Base-by-base conservation (phyloP, 2,329 filamentous ascomycete species). In the Mycosphaerelloides madeirae region DNA sequence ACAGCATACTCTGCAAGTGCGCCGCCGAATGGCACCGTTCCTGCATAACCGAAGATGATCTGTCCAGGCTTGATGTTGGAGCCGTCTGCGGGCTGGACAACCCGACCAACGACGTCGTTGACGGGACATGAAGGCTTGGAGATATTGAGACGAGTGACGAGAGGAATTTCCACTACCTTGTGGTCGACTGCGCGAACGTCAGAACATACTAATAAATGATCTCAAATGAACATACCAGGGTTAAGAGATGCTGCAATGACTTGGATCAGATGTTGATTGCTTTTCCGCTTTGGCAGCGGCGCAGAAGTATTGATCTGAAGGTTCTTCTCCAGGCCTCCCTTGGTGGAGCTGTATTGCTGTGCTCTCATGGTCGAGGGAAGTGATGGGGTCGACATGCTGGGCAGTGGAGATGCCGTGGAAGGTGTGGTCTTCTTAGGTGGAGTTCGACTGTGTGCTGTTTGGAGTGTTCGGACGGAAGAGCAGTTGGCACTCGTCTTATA, bases 151-250 rank as follows among this genome's bases (percentile, higher is more conserved):
- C 68, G 65, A 1, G 61, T 32, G 14, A 76, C 43, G 2, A 72
- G 16, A 0, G 71, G 62, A 20, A 73, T 64, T 41, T 84, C 80
- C 8, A 77, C 69, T 2, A 78, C 52, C 62, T 85, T 85, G 71
- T 80, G 77, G 69, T 85, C 83, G 20, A 76, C 76, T 42, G 41
- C n/a, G 6, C 8, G 29, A 20, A 15, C 3, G 37, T 32, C 20
- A 41, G 31, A 6, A 14, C 9, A 25, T 25, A 25, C 22, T 25
- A 9, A 25, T 6, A 25, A 25, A 25, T 25, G 22, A n/a, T n/a
- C 13, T 25, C 16, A 14, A 9, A 4, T 4, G 4, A 12, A n/a
- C 9, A 29, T 33, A 35, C 33, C 38, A 20, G 39, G 33, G 29
- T 33, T 85, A 51, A 84, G 59, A 18, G 74, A 66, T 19, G 71